Conservation (phyloP, 2,329 filamentous ascomycete genomes). For the Metarhizium humberi region DNA sequence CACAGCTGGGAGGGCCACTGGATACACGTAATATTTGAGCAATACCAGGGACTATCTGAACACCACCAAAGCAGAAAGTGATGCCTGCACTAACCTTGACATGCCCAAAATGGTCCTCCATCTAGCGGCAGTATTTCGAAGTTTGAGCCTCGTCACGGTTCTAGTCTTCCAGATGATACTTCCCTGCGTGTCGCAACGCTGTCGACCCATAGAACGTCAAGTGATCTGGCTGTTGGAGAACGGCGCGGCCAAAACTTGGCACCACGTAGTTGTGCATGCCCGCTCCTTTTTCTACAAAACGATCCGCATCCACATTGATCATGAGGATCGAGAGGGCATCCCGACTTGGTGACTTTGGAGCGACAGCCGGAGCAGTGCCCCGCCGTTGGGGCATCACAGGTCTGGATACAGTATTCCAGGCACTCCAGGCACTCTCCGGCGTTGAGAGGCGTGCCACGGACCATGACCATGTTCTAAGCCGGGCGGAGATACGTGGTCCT, state of each 20-base stretch:
- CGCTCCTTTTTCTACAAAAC: slow-evolving; percentile 59
- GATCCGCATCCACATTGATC: slow-evolving; percentile 46
- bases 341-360: slow-evolving; percentile 58
- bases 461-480: slow-evolving; percentile 52
- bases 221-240: slow-evolving; percentile 48
- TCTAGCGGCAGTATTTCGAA: slow-evolving; percentile 52
- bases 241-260: slow-evolving; percentile 53
- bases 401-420: slow-evolving; percentile 41
- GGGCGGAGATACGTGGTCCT: slow-evolving; percentile 44
- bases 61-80: slow-evolving; percentile 60
- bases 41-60: slow-evolving; percentile 45
- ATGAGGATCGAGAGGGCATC: slow-evolving; percentile 57
- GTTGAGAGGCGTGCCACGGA: slow-evolving; percentile 57
- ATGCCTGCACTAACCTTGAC: slow-evolving; percentile 57
- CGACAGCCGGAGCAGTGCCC: slow-evolving; percentile 60
- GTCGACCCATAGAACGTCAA: slow-evolving; percentile 53
- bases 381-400: slow-evolving; percentile 38
- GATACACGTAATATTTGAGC: slow-evolving; percentile 38
- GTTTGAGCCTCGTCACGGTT: slow-evolving; percentile 28
- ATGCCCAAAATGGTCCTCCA: slow-evolving; percentile 47
- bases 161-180: slow-evolving; percentile 41
- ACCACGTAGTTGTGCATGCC: slow-evolving; percentile 62
- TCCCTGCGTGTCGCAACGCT: slow-evolving; percentile 47
- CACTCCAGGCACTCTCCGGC: slow-evolving; percentile 47
- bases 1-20: slow-evolving; percentile 34